Evolutionary conservation across 805 yeast genomes (phyloP), one percentile per base, ranked within the genome.

Genomic region (Saturnispora serradocipensis): DNA sequence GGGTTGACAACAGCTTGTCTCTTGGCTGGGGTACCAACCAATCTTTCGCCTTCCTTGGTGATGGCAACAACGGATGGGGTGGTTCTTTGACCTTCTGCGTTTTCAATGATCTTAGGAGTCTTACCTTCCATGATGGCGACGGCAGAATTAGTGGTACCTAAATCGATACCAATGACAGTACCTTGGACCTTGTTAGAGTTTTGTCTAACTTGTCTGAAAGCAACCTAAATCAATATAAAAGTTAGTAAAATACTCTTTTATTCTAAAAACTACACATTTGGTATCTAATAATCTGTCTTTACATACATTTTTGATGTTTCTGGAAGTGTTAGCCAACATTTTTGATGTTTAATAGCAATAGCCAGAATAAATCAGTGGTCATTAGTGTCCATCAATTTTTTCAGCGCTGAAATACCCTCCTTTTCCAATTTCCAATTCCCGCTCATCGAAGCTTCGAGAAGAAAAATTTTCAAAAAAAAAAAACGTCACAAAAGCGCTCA

Each of bases 61-160:
- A 79, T 78, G 2, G 90, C 89, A 18, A 86, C 91, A 5, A 85
- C 73, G 0, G 91, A 84, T 1, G 91, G 93, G 0, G 90, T 85
- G 5, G 93, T 85, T 62, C 90, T 72, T 45, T 80, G 78, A 35
- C 91, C 93, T 69, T 86, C 87, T 54, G 82, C 85, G 62, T 85
- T 83, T 67, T 85, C 90, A 48, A 86, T 74, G 53, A 86, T 84
- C 54, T 72, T 72, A 27, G 88, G 81, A 28, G 75, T 73, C 56
- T 78, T 72, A 45, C 84, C 84, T 59, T 78, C 78, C 71, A 83
- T 81, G 51, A 84, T 71, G 10, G 95, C 95, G 32, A 86, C 91
- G 2, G 93, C 95, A 43, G 91, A 84, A 68, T 86, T 86, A 43
- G 95, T 86, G 22, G 95, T 86, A 27, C 95, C 95, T 52, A 86